Evolutionary conservation across 805 yeast genomes (phyloP), one percentile per base, ranked within the genome.

Genomic region (Yarrowia sp.): DNA sequence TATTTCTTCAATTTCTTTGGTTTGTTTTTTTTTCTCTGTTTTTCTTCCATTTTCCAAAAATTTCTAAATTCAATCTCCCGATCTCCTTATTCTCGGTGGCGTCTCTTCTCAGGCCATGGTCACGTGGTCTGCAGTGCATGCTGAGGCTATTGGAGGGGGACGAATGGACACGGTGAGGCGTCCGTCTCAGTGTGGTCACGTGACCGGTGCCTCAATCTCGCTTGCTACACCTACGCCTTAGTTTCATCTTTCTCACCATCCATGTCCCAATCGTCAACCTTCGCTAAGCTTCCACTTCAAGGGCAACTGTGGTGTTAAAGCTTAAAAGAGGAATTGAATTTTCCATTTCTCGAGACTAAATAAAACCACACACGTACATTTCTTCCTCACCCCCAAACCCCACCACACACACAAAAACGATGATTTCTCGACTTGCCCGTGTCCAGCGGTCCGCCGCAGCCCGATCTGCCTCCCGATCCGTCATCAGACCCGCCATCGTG

Each of bases 401-500:
- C 19, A 36, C 15, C 36, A 55, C 16, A 40, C 15, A 22, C 40
- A 56, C 22, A 56, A 58, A 10, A 26, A 26, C 32, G 32, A 43
- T 59, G 50, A 59, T 59, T 15, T 32, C 65, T 15, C 65, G 65
- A 59, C 45, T 59, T 45, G 65, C 52, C 52, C 65, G 65, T 7
- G 52, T 35, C 35, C 65, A 59, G 65, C 52, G 52, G 14, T 26
- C 56, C 22, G 56, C 26, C 26, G 56, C 40, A 26, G 36, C 22
- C 22, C 45, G 56, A 48, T 77, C 74, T 59, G 70, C 71, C 74
- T 71, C 71, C 8, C 63, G 48, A 41, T 15, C 56, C 40, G 8
- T 12, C 38, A 8, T 48, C 11, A 46, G 67, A 63, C 78, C 74
- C 65, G 70, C 72, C 74, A 72, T 71, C 14, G 52, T 59, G 26